These are phyloP conservation scores for Coniosporium apollinis DNA, from an alignment of 495 filamentous ascomycete species.

Conservation along the genomic window DNA sequence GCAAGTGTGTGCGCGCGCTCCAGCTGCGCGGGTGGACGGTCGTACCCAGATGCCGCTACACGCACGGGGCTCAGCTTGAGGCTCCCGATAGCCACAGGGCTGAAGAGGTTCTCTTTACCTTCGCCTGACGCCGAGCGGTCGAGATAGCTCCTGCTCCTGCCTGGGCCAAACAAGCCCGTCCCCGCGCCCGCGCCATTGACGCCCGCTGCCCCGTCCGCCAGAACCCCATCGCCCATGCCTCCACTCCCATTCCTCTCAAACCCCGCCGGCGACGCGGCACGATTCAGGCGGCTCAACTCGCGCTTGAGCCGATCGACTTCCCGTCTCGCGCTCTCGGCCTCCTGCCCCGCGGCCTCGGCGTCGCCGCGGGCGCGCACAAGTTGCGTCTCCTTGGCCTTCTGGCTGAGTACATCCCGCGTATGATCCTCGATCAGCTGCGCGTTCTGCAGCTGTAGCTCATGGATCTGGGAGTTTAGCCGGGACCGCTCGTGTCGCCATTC, in stretches of 20 bases:
- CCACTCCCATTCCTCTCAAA: slow-evolving; percentile 13
- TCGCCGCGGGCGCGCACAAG: slow-evolving; percentile 81
- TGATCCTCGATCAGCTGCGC: slow-evolving; percentile 95
- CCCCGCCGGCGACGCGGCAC: slow-evolving; percentile 17
- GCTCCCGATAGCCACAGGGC: slow-evolving; percentile 19
- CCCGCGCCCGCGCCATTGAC: too few species aligned
- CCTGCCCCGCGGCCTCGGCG: slow-evolving; percentile 71
- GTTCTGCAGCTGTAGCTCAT: slow-evolving; percentile 86
- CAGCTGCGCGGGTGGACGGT: too few species aligned
- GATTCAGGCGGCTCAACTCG: slow-evolving; percentile 36
- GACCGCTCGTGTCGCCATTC: slow-evolving; percentile 61
- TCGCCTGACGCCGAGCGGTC: slow-evolving; percentile 14
- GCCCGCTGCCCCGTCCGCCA: too few species aligned
- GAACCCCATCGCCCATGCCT: slow-evolving; percentile 3
- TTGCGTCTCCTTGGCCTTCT: slow-evolving; percentile 97
- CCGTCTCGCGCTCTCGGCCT: slow-evolving; percentile 61
- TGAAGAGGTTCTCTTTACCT: slow-evolving; percentile 32
- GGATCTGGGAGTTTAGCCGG: slow-evolving; percentile 58
- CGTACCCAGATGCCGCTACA: too few species aligned
- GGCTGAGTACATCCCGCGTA: slow-evolving; percentile 82
- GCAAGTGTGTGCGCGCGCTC: too few species aligned
- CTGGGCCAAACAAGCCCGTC: too few species aligned
- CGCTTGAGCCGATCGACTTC: slow-evolving; percentile 91
- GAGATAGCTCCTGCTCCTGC: too few species aligned
- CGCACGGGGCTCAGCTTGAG: slow-evolving; percentile 40